Conservation (phyloP, 2,329 filamentous ascomycete genomes). For the Trichoderma oligosporum region DNA sequence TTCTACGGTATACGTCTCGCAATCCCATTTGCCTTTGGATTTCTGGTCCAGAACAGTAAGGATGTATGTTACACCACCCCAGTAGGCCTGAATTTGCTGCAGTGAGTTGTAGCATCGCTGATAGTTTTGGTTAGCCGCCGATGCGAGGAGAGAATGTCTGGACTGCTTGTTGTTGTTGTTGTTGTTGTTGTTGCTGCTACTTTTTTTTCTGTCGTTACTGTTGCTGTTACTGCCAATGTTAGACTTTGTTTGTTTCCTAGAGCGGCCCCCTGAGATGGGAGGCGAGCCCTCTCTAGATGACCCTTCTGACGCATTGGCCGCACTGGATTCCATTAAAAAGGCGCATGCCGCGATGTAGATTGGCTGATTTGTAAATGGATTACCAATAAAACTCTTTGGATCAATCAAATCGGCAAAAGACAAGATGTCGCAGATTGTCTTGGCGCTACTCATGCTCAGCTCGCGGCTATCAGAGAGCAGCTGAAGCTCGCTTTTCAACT, state of each 20-base stretch:
- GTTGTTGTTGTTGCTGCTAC: neutral
- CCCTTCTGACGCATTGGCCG: constrained; percentile 62
- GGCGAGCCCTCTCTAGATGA: constrained; percentile 55
- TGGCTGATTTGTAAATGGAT: constrained; percentile 84
- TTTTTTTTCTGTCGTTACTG: neutral
- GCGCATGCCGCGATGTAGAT: constrained; percentile 90
- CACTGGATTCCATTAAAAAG: constrained; percentile 73
- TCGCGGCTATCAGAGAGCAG: constrained; percentile 78
- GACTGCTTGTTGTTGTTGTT: constrained; percentile 36
- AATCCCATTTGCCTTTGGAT: constrained; percentile 80
- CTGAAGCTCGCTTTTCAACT: constrained; percentile 58
- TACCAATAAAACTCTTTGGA: constrained; percentile 79
- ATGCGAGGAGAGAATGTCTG: constrained; percentile 73
- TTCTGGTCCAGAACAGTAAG: constrained; percentile 83
- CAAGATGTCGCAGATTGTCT: constrained; percentile 85
- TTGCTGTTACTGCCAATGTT: too few relatives aligned
- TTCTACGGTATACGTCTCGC: constrained; percentile 62
- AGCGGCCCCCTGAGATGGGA: constrained; percentile 25
- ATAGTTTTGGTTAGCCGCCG: constrained; percentile 81
- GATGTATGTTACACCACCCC: constrained; percentile 84
- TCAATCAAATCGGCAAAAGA: constrained; percentile 84
- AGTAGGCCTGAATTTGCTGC: constrained; percentile 76
- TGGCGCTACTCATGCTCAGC: constrained; percentile 80
- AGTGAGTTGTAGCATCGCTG: constrained; percentile 81
- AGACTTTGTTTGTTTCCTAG: constrained; percentile 18